Percentiles rank a stretch among this genome's conserved stretches.
Evolutionary conservation across 305 asterid genomes (phyloP).

Genomic region (Fraxinus nigra): DNA sequence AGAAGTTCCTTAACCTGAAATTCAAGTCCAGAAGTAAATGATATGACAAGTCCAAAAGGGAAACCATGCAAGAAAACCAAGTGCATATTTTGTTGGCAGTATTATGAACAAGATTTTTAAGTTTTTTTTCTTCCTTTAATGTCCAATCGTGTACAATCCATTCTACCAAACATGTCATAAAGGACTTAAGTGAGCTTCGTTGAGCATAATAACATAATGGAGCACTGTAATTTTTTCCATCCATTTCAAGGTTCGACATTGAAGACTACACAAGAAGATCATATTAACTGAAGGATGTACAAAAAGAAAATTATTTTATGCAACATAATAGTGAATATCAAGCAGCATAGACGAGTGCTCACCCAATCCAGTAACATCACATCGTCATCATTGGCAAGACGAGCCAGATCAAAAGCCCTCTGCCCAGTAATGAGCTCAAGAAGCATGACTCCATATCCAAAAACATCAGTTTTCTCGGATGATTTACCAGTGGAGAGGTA

Average conservation of each 20-base stretch:
- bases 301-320: neutral
- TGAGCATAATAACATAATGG: neutral
- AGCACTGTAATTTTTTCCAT: neutral
- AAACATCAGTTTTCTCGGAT: constrained; percentile 65
- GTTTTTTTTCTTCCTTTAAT: neutral
- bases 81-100: neutral
- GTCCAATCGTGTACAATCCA: neutral
- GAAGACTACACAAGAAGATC: neutral
- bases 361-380: constrained; percentile 81
- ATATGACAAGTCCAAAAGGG: neutral
- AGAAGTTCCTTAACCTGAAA: constrained; percentile 78
- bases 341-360: constrained; percentile 21
- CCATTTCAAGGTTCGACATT: neutral
- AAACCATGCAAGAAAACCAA: neutral
- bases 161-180: neutral
- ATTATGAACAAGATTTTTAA: neutral
- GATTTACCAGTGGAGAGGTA: constrained; percentile 65
- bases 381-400: constrained; percentile 73
- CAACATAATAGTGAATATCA: neutral
- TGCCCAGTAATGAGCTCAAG: constrained; percentile 80
- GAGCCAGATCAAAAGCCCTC: constrained; percentile 77
- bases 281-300: neutral
- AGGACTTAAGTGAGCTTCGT: neutral
- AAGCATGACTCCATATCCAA: constrained; percentile 74
- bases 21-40: neutral